Percentiles rank a stretch among this genome's conserved stretches.
Evolutionary conservation across 768 basidiomycete genomes (phyloP).

Genomic region (Scleroderma citrinum): DNA sequence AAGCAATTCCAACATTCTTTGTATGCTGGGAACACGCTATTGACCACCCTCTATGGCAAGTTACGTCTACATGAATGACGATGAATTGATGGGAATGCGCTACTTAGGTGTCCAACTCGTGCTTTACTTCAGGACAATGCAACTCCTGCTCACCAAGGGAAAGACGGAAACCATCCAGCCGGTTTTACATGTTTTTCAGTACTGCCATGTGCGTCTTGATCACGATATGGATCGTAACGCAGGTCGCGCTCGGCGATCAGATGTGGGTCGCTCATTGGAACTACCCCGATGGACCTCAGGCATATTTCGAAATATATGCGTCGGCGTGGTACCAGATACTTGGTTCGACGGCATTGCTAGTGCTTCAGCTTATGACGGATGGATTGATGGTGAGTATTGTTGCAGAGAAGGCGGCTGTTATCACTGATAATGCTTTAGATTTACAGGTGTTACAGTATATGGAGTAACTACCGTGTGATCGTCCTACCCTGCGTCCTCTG

Average conservation of each 20-base stretch:
- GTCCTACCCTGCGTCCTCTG: slow-evolving; percentile 18
- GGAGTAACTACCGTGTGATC: slow-evolving; percentile 14
- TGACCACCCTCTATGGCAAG: too few species aligned
- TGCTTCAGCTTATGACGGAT: slow-evolving; percentile 32
- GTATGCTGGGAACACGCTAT: too few species aligned
- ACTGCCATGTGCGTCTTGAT: slow-evolving; percentile 24
- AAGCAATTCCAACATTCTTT: too few species aligned
- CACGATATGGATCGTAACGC: slow-evolving; percentile 27
- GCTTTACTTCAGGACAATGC: slow-evolving; percentile 22
- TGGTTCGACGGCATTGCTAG: slow-evolving; percentile 22
- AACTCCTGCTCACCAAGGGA: slow-evolving; percentile 6
- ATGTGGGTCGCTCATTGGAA: slow-evolving; percentile 31
- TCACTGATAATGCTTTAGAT: slow-evolving; percentile 23
- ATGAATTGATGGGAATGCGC: neutral
- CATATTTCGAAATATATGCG: slow-evolving; percentile 24
- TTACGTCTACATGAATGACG: too few species aligned
- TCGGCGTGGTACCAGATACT: slow-evolving; percentile 27
- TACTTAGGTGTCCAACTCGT: slow-evolving; percentile 19
- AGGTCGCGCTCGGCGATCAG: slow-evolving; percentile 26
- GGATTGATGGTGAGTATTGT: slow-evolving; percentile 32
- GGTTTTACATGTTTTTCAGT: slow-evolving; percentile 22
- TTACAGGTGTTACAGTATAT: slow-evolving; percentile 34
- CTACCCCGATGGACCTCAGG: slow-evolving; percentile 31
- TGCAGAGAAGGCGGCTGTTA: neutral
- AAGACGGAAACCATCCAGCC: slow-evolving; percentile 5